A percentile compares a stretch with the other conserved stretches of the same genome.
phyloP scores from a whole-genome alignment of 2,329 filamentous ascomycete species.

The Penicillium verrucosum region DNA sequence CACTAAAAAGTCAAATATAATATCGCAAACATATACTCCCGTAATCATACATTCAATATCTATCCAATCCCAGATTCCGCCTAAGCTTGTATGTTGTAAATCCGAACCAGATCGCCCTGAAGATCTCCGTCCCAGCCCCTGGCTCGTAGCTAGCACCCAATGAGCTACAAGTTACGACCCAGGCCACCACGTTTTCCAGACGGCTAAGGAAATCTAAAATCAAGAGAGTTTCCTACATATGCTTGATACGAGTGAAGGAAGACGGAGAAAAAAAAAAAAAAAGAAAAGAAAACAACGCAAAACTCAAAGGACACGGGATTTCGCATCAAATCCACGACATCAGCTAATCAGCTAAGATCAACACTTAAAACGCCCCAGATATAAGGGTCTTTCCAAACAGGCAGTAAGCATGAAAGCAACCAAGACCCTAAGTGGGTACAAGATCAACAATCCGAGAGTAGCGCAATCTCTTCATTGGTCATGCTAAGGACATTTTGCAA shows the following conservation, averaged over 20 bases:
- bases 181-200: not conserved
- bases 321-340: not conserved
- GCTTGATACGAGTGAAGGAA: not conserved
- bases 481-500: not conserved
- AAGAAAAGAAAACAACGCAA: no score
- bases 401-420: not conserved
- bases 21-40: not conserved
- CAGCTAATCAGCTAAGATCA: not conserved
- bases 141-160: conserved; percentile 3
- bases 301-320: conserved; percentile 1
- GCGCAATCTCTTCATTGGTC: not conserved
- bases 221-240: not conserved
- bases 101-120: conserved; percentile 9
- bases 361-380: not conserved
- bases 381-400: not conserved
- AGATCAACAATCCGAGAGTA: not conserved
- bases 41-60: not conserved
- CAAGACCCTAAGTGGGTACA: not conserved
- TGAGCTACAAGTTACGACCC: not conserved
- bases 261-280: not conserved
- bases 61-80: not conserved
- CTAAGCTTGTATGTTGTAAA: not conserved
- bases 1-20: not conserved
- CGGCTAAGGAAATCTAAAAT: not conserved
- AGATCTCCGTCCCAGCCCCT: conserved; percentile 19